Percentiles rank a stretch among this genome's conserved stretches.
phyloP scores from a whole-genome alignment of 495 filamentous ascomycete genomes.

The Chaetomium tenue region DNA sequence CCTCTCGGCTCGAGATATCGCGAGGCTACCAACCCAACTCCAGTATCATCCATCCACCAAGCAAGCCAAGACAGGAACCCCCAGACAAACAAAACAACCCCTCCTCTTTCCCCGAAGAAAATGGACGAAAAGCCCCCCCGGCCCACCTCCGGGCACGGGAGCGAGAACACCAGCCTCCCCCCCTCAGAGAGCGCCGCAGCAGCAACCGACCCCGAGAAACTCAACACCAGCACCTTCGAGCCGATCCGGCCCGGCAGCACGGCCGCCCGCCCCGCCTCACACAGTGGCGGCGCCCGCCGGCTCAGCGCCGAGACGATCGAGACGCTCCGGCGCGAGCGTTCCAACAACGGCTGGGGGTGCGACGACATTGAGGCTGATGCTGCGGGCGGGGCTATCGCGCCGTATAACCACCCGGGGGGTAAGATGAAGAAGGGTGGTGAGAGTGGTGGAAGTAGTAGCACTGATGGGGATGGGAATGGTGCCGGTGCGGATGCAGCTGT shows the following conservation, averaged over 20 bases:
- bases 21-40: not conserved
- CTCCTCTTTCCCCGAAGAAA: too few relatives aligned
- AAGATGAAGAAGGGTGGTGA: not conserved
- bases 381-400: conserved; percentile 20
- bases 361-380: conserved; percentile 47
- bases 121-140: not conserved
- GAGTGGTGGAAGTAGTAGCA: not conserved
- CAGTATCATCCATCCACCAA: not conserved
- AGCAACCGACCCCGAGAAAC: not conserved
- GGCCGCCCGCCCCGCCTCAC: too few relatives aligned
- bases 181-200: not conserved
- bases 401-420: conserved; percentile 23
- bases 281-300: not conserved
- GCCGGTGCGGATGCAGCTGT: not conserved
- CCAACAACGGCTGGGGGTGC: conserved; percentile 62
- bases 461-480: not conserved
- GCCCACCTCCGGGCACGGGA: not conserved
- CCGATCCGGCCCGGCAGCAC: conserved; percentile 20
- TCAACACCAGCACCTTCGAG: conserved; percentile 5
- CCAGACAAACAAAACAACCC: not conserved
- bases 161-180: too few relatives aligned
- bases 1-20: not conserved
- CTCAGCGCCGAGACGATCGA: conserved; percentile 16
- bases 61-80: not conserved
- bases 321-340: conserved; percentile 44